Conservation (phyloP, 2,329 filamentous ascomycete genomes). For the Aspergillus fumigatiaffinis region DNA sequence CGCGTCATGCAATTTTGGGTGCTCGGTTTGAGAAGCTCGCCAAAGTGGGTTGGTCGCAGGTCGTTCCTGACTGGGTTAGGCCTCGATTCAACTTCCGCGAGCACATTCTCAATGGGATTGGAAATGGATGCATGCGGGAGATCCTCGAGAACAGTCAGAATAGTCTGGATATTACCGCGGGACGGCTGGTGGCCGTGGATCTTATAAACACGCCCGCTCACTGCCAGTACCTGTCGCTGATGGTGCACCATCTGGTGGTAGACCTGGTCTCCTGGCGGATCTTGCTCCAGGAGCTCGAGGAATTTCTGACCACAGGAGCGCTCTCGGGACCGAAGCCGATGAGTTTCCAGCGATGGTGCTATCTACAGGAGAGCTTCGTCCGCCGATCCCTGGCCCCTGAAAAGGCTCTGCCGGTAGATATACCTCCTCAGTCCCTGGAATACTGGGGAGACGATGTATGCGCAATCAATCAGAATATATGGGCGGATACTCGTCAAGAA, state of each 20-base stretch:
- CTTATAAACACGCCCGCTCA: background rate
- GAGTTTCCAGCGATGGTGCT: conserved; percentile 17
- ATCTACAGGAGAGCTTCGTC: conserved; percentile 5
- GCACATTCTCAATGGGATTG: background rate
- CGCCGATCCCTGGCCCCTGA: background rate
- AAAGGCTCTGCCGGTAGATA: background rate
- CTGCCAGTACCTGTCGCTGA: conserved; percentile 16
- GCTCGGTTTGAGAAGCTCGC: conserved; percentile 5
- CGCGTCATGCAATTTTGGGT: conserved; percentile 10
- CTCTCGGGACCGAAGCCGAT: conserved; percentile 1
- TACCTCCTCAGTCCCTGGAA: background rate
- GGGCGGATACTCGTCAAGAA: background rate
- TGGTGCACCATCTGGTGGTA: conserved; percentile 14
- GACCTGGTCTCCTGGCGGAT: conserved; percentile 16
- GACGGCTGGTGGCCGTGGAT: background rate
- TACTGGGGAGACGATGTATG: conserved; percentile 2
- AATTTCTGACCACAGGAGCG: conserved; percentile 5
- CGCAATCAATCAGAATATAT: background rate
- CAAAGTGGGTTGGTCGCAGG: background rate
- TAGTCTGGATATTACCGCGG: background rate
- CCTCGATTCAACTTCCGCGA: background rate
- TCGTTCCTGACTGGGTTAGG: background rate
- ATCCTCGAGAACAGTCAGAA: background rate
- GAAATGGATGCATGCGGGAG: conserved; percentile 1
- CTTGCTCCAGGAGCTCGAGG: conserved; percentile 10